Base-by-base conservation (phyloP, 495 filamentous ascomycete species). In the Neurospora tetrasperma region DNA sequence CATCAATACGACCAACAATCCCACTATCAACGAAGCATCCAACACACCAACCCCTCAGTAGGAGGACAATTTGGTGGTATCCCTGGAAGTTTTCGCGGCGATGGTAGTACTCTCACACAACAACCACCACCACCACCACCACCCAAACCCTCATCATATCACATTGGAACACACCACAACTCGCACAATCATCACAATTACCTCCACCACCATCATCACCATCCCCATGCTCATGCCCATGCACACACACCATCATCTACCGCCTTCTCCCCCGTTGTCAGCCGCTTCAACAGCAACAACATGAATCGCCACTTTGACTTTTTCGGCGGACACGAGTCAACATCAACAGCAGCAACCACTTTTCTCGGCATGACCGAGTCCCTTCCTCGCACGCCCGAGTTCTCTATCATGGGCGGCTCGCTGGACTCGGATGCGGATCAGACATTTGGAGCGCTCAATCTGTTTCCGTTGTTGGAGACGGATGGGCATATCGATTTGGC, bases 401-500 rank as follows among this genome's bases (percentile, higher is more conserved):
- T 80, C 41, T 76, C 76, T 0, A 66, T 75, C 3, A 62, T 78
- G 68, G 75, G 74, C 40, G 75, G 76, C 43, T 71, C 76, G 8
- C 73, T 80, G 11, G 77, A 78, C 11, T 69, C 76, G 39, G 80
- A 79, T 10, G 70, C 78, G 12, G 81, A 84, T 35, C 80, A 83
- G 11, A 77, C 79, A 18, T 83, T 84, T 73, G 82, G 83, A 3
- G 81, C 82, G 3, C 74, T 84, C 46, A 84, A 84, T 46, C 69
- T 84, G 3, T 84, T 84, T 42, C 82, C 83, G n/a, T 42, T 84
- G 69, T 76, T 84, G 8, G 83, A 84, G 54, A 78, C 78, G 4
- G 81, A 82, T 69, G 83, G 83, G 0, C 83, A 84, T 44, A 84
- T 84, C 42, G 83, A 84, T 72, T 76, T 84, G 69, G 81, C 81